Evolutionary conservation across 805 yeast species (phyloP).

Genomic region (Wickerhamomyces chaumierensis): DNA sequence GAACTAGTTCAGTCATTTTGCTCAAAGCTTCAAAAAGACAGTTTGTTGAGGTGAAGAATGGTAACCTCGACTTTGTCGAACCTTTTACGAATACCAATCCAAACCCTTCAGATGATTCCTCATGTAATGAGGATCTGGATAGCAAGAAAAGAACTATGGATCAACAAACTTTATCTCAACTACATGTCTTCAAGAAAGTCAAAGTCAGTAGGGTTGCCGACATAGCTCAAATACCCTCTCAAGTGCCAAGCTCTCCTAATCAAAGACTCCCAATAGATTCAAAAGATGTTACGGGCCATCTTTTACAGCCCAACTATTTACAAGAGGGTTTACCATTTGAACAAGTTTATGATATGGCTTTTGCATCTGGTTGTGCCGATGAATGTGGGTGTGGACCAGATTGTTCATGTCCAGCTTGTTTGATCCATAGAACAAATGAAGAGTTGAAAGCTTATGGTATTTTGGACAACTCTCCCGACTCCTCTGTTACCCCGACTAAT

Average conservation of each 20-base stretch:
- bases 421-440: slow-evolving; percentile 18
- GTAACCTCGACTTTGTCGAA: slow-evolving; percentile 16
- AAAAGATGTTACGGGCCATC: too few species aligned
- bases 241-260: too few species aligned
- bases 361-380: slow-evolving; percentile 14
- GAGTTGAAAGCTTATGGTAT: slow-evolving; percentile 15
- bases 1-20: slow-evolving; percentile 13
- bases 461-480: slow-evolving; percentile 4
- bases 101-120: too few species aligned
- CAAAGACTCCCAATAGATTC: too few species aligned
- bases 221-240: neutral
- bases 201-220: slow-evolving; percentile 8
- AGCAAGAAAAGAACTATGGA: too few species aligned
- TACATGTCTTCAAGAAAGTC: slow-evolving; percentile 10
- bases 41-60: slow-evolving; percentile 17
- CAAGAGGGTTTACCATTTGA: slow-evolving; percentile 1
- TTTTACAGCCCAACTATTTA: slow-evolving; percentile 1
- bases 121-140: too few species aligned
- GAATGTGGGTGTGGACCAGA: slow-evolving; percentile 18
- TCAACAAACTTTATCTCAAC: too few species aligned
- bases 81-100: slow-evolving; percentile 12
- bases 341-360: slow-evolving; percentile 11
- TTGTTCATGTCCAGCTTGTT: slow-evolving; percentile 18
- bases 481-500: neutral
- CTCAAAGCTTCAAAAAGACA: slow-evolving; percentile 17